Percentiles rank a stretch among this genome's conserved stretches.
Evolutionary conservation across 495 filamentous ascomycete genomes (phyloP).

Genomic region (Pseudotulostoma volvatum): DNA sequence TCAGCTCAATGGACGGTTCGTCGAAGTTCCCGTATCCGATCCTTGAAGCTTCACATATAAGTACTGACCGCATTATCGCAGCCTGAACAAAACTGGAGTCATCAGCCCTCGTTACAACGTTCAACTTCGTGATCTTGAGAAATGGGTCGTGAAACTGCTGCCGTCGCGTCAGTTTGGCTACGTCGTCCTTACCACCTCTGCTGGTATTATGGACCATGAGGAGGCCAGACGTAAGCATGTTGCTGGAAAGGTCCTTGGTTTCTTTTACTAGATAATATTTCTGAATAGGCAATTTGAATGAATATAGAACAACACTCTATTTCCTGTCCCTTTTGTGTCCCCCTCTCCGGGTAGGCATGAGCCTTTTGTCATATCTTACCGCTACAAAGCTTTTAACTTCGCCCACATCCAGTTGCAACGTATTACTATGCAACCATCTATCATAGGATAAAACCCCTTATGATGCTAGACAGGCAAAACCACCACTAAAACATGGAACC

Average conservation of each 20-base stretch:
- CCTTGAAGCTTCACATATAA: neutral
- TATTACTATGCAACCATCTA: too few species aligned
- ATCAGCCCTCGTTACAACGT: slow-evolving; percentile 98
- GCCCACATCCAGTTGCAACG: too few species aligned
- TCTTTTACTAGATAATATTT: slow-evolving; percentile 64
- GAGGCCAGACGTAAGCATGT: slow-evolving; percentile 97
- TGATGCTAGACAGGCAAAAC: too few species aligned
- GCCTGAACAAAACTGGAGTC: slow-evolving; percentile 97
- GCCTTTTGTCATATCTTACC: too few species aligned
- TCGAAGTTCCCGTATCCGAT: neutral
- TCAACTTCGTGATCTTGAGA: slow-evolving; percentile 90
- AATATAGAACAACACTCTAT: too few species aligned
- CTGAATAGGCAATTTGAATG: neutral
- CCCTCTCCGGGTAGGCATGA: too few species aligned
- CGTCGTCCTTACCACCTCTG: slow-evolving; percentile 95
- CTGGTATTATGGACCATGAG: slow-evolving; percentile 99
- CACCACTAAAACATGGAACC: too few species aligned
- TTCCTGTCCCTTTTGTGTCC: too few species aligned
- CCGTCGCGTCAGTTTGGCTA: slow-evolving; percentile 99
- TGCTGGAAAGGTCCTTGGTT: slow-evolving; percentile 87
- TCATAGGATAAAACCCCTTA: too few species aligned
- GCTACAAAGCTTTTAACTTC: too few species aligned
- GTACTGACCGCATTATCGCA: slow-evolving; percentile 9
- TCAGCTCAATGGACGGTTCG: slow-evolving; percentile 68
- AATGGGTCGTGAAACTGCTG: slow-evolving; percentile 96